These are phyloP conservation scores for Nannizziopsis arthrosporioides DNA, from an alignment of 2,329 filamentous ascomycete species.

Conservation along the genomic window DNA sequence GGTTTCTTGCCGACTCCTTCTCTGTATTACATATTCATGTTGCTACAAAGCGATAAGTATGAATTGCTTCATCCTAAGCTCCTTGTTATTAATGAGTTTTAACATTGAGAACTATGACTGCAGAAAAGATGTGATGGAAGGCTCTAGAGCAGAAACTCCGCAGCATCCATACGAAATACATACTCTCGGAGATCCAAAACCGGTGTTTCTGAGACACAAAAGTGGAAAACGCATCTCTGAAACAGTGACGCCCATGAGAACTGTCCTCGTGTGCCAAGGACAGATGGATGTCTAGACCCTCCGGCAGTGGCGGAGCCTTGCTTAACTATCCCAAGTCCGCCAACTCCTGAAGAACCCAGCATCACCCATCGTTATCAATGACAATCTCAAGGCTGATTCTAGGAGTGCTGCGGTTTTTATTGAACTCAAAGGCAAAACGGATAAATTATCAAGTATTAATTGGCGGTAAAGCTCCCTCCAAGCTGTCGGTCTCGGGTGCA, in stretches of 20 bases:
- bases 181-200: too few relatives aligned
- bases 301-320: conserved; percentile 6
- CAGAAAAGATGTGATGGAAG: too few relatives aligned
- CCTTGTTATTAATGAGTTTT: too few relatives aligned
- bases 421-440: neutral
- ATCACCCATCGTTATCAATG: neutral
- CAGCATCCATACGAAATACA: too few relatives aligned
- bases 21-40: too few relatives aligned
- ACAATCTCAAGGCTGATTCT: neutral
- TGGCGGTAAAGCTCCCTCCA: neutral
- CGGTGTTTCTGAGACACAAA: too few relatives aligned
- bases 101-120: too few relatives aligned
- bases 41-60: too few relatives aligned
- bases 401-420: neutral
- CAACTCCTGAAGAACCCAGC: neutral
- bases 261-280: conserved; percentile 2
- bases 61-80: too few relatives aligned
- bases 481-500: neutral
- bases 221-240: too few relatives aligned
- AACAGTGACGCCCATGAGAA: neutral
- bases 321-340: conserved; percentile 1
- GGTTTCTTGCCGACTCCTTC: too few relatives aligned
- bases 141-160: too few relatives aligned
- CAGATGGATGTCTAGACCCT: conserved; percentile 2
- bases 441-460: neutral